Evolutionary conservation across 2,329 filamentous ascomycete genomes (phyloP).

Genomic region (Colletotrichum echinochloae): DNA sequence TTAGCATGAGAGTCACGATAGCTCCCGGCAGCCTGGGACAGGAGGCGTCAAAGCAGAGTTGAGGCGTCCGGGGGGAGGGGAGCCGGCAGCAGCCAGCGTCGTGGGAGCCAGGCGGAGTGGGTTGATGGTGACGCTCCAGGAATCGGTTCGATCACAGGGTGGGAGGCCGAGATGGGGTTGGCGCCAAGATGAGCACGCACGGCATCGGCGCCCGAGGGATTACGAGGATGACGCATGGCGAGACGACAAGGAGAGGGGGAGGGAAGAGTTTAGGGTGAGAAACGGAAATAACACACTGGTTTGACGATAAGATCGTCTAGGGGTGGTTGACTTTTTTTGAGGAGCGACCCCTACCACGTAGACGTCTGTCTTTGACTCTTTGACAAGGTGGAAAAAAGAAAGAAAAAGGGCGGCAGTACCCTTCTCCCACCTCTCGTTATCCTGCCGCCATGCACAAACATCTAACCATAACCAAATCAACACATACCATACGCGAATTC

Average conservation of each 20-base stretch:
- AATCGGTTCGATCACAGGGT: not conserved
- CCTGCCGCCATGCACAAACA: no score
- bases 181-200: not conserved
- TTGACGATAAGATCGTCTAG: not conserved
- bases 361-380: no score
- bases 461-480: no score
- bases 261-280: not conserved
- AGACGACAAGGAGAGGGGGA: not conserved
- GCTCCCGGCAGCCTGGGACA: not conserved
- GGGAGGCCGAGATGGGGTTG: not conserved
- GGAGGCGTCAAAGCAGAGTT: not conserved
- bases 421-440: no score
- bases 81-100: not conserved
- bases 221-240: not conserved
- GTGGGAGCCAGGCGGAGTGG: not conserved
- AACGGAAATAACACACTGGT: slow-evolving; percentile 21
- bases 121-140: not conserved
- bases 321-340: not conserved
- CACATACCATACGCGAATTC: no score
- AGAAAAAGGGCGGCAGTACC: no score
- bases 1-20: not conserved
- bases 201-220: not conserved
- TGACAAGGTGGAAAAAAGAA: no score
- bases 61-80: not conserved
- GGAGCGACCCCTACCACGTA: no score